Base-by-base conservation (phyloP, 2,329 filamentous ascomycete species). In the Xylariaceae sp. region DNA sequence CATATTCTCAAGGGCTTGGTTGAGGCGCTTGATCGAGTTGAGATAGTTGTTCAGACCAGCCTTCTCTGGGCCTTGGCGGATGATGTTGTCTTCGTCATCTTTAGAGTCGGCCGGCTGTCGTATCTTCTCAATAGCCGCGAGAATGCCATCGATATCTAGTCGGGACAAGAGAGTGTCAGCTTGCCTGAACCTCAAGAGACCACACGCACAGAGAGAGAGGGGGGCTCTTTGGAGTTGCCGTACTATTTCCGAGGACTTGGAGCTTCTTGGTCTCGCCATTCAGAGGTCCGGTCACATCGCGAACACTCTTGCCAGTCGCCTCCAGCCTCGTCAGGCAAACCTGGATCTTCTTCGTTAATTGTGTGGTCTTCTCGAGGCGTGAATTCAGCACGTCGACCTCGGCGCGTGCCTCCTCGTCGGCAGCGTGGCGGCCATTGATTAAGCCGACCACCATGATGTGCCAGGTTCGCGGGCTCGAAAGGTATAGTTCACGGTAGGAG, bases 291-390 rank as follows among this genome's bases (percentile, higher is more conserved):
- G 95, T 92, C 9, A 95, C 92, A 71, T 96, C 90, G 69, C 91
- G 88, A 17, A 97, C 92, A 61, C 89, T 92, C 75, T 92, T 91
- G 15, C 93, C 94, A 56, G 90, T 95, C 44, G 88, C 85, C 68
- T 97, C 92, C 39, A 99, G 80, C 58, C 92, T 84, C 44, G 86
- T 84, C 66, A 97, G 82, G 55, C 90, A 96, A 34, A 89, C 88
- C 74, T 96, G 89, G 58, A 99, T 97, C 79, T 96, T 96, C 78
- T 94, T 96, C 37, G 92, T 96, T 72, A 97, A 82, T 71, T 91
- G 86, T 61, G 92, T 88, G 67, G 95, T 95, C 82, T 96, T 97
- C 68, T 95, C 91, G 63, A 97, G 85, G 45, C 86, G 80, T 56
- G 85, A 88, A 67, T 87, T 88, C 52, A 89, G 77, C 35, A 88